Base-by-base conservation (phyloP, 257 asterid species). In the Solanum appendiculatum region DNA sequence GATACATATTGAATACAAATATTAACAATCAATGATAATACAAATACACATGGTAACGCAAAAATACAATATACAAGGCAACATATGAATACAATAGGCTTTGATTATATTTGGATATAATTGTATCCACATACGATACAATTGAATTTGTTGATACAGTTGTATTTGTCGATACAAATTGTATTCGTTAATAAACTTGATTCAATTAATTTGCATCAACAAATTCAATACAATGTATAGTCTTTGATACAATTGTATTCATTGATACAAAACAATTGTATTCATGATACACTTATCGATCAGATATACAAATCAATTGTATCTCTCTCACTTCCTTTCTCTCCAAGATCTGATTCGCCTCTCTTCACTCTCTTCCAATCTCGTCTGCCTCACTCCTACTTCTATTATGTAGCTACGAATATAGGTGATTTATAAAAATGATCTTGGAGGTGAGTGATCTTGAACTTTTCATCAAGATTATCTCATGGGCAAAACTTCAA, bases 271-370 rank as follows among this genome's bases (percentile, higher is more conserved):
- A 48, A 1, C 56, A 15, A 15, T 5, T 51, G 60, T 16, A 51
- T 51, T 16, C 23, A 16, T 51, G 23, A 51, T 51, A 51, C 9
- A 51, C 16, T 2, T 51, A 51, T 51, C 23, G 18, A 51, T 46
- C 1, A 5, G 9, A 51, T 51, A 51, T 6, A 51, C 60, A 51
- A 51, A 51, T 51, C 23, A 51, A 51, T 51, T 51, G 9, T 16
- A 51, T 51, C 23, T 51, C 58, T 51, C n/a, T 15, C 23, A 9
- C 3, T 9, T 51, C 60, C 23, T 51, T 9, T 51, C n/a, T 51
- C 0, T 51, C 58, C 23, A 0, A 14, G 0, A 46, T 46, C 56
- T 0, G 6, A 0, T 0, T 46, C 20, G 14, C 0, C 54, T 46
- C 56, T 46, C 56, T 48, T 21, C 56, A 1, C 9, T 23, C 23